These are phyloP conservation scores for Plasmodium yoelii DNA, from an alignment of 169 alveolate species.

Conservation along the genomic window DNA sequence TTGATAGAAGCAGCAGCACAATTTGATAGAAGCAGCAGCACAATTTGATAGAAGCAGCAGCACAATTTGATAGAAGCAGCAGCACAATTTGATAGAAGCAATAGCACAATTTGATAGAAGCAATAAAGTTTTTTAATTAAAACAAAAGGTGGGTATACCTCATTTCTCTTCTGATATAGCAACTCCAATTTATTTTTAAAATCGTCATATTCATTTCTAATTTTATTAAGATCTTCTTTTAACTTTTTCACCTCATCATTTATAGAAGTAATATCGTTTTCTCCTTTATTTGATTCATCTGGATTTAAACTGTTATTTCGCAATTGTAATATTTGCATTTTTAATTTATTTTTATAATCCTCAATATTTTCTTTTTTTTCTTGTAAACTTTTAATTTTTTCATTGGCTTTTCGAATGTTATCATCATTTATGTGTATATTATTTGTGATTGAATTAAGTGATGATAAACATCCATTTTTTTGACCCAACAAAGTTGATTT, in stretches of 20 bases:
- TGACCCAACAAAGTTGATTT: constrained; percentile 45
- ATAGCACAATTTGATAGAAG: too few species aligned
- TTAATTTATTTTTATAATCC: constrained; percentile 52
- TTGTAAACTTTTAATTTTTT: constrained; percentile 41
- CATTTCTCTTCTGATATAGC: constrained; percentile 69
- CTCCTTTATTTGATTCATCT: constrained; percentile 29
- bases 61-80: too few species aligned
- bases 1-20: too few species aligned
- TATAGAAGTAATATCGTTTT: constrained; percentile 38
- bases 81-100: too few species aligned
- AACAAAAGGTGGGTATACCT: constrained; percentile 2
- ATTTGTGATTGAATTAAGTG: constrained; percentile 58
- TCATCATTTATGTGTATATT: constrained; percentile 53
- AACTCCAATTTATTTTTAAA: constrained; percentile 68
- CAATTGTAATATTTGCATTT: constrained; percentile 63
- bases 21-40: too few species aligned
- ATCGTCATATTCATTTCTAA: constrained; percentile 69
- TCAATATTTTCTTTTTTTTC: constrained; percentile 56
- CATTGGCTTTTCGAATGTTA: constrained; percentile 40
- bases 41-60: too few species aligned
- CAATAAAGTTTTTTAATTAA: too few species aligned
- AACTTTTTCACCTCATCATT: constrained; percentile 71
- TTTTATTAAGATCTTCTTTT: constrained; percentile 52
- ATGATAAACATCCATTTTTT: constrained; percentile 65
- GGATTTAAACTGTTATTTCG: constrained; percentile 64